Base-by-base conservation (phyloP, 805 yeast species). In the Torulaspora gathmanii region DNA sequence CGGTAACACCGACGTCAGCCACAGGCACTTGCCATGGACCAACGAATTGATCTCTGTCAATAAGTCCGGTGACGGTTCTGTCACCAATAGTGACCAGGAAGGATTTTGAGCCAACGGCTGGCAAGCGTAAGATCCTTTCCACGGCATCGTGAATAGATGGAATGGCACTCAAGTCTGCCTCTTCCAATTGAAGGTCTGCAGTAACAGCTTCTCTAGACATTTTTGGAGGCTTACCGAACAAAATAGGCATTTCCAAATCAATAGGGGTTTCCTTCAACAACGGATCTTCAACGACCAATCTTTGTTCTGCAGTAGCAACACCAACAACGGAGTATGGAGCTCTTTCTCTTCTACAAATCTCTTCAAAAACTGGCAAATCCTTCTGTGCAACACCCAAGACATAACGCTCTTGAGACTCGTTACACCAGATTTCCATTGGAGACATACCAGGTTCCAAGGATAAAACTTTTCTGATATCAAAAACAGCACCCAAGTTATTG, bases 21-120 rank as follows among this genome's bases (percentile, higher is more conserved):
- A 93, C 98, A 39, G 99, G 99, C 8, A 86, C 93, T 74, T 93
- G 99, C 98, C 98, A 93, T 63, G 98, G 98, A 31, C 99, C 99
- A 49, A 93, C 98, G 82, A 90, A 82, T 72, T 93, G 99, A 67
- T 93, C 99, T 65, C 99, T 82, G 60, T 95, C 98, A 50, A 93
- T 83, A 56, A 93, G 77, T 44, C 99, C 99, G 23, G 98, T 91
- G 51, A 93, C 93, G n/a, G 95, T 77, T 70, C 99, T 83, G 69
- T 93, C 99, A 68, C 96, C 99, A 63, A 93, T 93, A n/a, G 98
- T 93, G 63, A 93, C 86, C 61, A 93, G 74, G 74, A 93, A 93
- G 41, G 84, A 82, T 71, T 93, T 93, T 33, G 97, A 88, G 20
- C 95, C 99, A 40, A 93, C 99, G 5, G 96, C 71, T 23, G 99